These are phyloP conservation scores for Fraxinus platypoda DNA, from an alignment of 305 asterid genomes.

Conservation along the genomic window DNA sequence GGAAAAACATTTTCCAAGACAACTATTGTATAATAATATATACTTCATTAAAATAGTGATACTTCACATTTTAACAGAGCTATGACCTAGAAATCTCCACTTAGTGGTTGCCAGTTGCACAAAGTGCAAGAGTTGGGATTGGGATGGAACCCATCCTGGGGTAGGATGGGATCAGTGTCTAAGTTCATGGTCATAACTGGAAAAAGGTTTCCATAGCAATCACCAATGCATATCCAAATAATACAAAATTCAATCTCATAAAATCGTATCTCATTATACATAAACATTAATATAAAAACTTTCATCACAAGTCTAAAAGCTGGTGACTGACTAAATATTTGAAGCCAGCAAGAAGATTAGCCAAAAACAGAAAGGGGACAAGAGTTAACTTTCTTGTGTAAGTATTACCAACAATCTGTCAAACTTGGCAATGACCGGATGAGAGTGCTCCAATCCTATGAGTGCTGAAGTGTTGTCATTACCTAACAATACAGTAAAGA, in stretches of 20 bases:
- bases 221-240: background rate
- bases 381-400: constrained; percentile 19
- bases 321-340: background rate
- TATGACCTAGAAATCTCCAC: background rate
- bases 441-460: constrained; percentile 47
- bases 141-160: background rate
- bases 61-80: background rate
- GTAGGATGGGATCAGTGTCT: background rate
- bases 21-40: background rate
- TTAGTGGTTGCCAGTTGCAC: background rate
- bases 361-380: constrained; percentile 6
- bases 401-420: constrained; percentile 80
- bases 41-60: background rate
- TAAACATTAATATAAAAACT: constrained; percentile 2
- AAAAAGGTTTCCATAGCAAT: constrained; percentile 8
- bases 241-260: constrained; percentile 5
- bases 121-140: background rate
- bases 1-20: background rate
- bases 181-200: constrained; percentile 15
- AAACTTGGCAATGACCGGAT: constrained; percentile 61
- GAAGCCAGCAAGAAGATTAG: constrained; percentile 8
- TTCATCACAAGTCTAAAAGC: background rate
- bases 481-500: constrained; percentile 35
- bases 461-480: constrained; percentile 48
- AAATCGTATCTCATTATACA: background rate